Conservation (phyloP, 805 yeast genomes). For the Ogataea sp. region DNA sequence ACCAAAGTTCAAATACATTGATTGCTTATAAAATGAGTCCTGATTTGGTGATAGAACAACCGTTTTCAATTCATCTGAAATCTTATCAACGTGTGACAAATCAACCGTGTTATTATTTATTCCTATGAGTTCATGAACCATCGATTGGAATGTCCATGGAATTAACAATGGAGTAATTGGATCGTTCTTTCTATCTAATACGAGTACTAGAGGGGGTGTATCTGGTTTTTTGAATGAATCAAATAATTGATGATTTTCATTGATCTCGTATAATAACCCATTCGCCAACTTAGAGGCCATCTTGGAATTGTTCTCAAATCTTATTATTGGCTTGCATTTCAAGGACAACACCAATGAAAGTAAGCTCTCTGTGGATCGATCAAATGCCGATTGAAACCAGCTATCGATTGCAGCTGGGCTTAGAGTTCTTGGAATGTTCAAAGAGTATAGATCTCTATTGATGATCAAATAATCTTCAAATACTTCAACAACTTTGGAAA, state of each 20-base stretch:
- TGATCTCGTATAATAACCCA: constrained; percentile 51
- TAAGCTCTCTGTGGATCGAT: constrained; percentile 33
- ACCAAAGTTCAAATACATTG: constrained; percentile 89
- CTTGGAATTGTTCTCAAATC: constrained; percentile 65
- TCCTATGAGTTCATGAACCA: constrained; percentile 90
- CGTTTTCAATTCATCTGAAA: constrained; percentile 50
- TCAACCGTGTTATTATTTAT: constrained; percentile 76
- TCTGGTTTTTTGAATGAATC: constrained; percentile 55
- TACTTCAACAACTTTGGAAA: constrained; percentile 68
- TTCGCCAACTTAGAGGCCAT: constrained; percentile 62
- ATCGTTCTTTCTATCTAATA: constrained; percentile 81
- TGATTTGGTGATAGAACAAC: constrained; percentile 60
- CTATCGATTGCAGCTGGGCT: constrained; percentile 22
- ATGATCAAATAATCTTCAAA: constrained; percentile 78
- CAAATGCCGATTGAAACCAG: constrained; percentile 40
- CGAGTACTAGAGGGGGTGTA: constrained; percentile 62
- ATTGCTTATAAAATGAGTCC: constrained; percentile 70
- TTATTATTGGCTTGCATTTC: constrained; percentile 69
- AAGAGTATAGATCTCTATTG: constrained; percentile 53
- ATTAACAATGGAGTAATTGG: constrained; percentile 87
- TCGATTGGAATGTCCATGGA: constrained; percentile 98
- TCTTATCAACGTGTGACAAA: constrained; percentile 45
- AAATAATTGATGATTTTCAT: constrained; percentile 52
- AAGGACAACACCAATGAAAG: constrained; percentile 59
- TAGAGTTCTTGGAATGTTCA: constrained; percentile 10